Evolutionary conservation across 306 rosid species (phyloP).

Genomic region (Cajanus cajan): DNA sequence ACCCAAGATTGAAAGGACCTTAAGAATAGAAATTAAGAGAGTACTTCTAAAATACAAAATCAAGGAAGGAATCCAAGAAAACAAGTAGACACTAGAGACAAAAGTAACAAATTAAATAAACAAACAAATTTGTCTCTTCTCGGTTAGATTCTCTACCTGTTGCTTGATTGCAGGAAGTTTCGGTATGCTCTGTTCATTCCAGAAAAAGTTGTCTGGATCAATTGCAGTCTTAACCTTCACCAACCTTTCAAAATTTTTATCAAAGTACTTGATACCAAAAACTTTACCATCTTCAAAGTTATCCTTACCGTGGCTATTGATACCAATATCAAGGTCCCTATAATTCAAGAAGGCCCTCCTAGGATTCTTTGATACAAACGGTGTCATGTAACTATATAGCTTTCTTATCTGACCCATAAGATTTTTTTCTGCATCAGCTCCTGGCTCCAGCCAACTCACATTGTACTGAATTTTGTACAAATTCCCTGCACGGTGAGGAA

Average conservation of each 20-base stretch:
- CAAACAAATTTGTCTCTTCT: background rate
- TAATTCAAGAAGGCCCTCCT: conserved; percentile 70
- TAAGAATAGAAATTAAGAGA: no score
- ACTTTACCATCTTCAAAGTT: conserved; percentile 53
- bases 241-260: conserved; percentile 57
- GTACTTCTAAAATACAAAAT: no score
- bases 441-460: conserved; percentile 49
- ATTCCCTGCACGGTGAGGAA: conserved; percentile 73
- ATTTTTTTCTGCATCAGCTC: conserved; percentile 26
- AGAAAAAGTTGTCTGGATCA: conserved; percentile 70
- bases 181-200: conserved; percentile 80
- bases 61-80: background rate
- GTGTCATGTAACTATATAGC: conserved; percentile 60
- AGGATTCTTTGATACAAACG: conserved; percentile 75
- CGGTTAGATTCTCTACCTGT: conserved; percentile 18
- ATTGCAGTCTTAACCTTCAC: conserved; percentile 59
- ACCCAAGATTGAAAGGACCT: no score
- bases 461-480: conserved; percentile 69
- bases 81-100: background rate
- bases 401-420: conserved; percentile 42
- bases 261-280: conserved; percentile 62
- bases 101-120: background rate
- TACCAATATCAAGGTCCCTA: conserved; percentile 79
- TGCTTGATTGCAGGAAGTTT: conserved; percentile 27
- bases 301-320: conserved; percentile 33